Evolutionary conservation across 1,284 basidiomycete genomes (phyloP), one percentile per base, ranked within the genome.

Genomic region (Agaricales sp.): DNA sequence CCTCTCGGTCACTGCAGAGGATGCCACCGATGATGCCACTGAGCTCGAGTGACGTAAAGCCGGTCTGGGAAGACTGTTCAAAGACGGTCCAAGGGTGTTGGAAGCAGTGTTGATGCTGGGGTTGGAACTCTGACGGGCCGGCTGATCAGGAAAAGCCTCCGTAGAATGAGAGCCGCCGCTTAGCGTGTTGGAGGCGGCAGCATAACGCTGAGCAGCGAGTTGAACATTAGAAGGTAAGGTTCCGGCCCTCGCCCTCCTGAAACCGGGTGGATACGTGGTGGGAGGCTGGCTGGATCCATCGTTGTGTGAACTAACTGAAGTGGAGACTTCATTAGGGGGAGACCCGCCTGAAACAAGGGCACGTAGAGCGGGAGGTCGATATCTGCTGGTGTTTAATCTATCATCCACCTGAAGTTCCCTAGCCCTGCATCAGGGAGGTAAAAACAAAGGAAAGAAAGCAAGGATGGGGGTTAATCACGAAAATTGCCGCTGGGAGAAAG

Each of bases 161-260:
- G 79, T 76, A 48, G 80, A 78, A 26, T 73, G 70, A 38, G 77
- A 63, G 50, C 73, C 68, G 55, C 67, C 75, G 50, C 71, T 66
- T 53, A 82, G 63, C 37, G 71, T 75, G 65, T 63, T 78, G 46
- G 80, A 78, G 47, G 82, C 74, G 20, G 82, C 82, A 30, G 83
- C 85, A 63, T 80, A 87, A 54, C 82, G 80, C 64, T 90, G 86
- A 46, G 87, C 86, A 51, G 86, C 87, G 57, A 90, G 82, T 63
- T 87, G 85, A 50, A 90, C 84, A 63, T 90, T 89, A 59, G 87
- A 89, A 69, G 87, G 87, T 61, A 90, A 77, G 74, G 87, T 90
- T 56, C 87, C 87, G 58, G 87, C 87, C 80, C 87, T 86, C 60
- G 87, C 86, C 73, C 87, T 82, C 71, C 84, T 81, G 63, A 87